Evolutionary conservation across 805 yeast genomes (phyloP), one percentile per base, ranked within the genome.

Genomic region (Saturnispora silvae): DNA sequence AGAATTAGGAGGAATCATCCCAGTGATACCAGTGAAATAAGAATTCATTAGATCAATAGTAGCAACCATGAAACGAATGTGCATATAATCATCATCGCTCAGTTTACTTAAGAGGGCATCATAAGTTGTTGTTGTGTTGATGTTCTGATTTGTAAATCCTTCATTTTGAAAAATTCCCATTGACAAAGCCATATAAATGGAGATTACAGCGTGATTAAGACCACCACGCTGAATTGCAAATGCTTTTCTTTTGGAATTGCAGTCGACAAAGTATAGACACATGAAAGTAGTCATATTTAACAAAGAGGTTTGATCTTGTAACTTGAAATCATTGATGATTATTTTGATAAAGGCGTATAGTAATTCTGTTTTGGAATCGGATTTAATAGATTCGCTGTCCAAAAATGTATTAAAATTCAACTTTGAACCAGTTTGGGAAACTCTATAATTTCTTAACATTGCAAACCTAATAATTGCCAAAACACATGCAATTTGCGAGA

Each of bases 1-100:
- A 8, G 43, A 35, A 27, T 31, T 27, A 14, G 25, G 19, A 20
- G 31, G 35, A 8, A 42, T 40, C 23, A 50, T 24, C 3, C 45
- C 41, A 6, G 55, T 54, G 3, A 41, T 33, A 19, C 57, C 52
- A 2, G 56, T 46, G 27, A 40, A 37, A 34, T 49, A 50, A 13
- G 51, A 25, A 17, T 44, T 40, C 4, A 50, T 40, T 41, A 53
- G 57, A 27, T 11, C 28, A 25, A 52, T 34, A 23, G 43, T 45
- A 33, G 40, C 36, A 6, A 52, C 38, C 15, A 43, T 25, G 5
- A 20, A 28, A 48, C 52, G 45, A 13, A 49, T 41, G 24, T 31
- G 38, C 22, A 40, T 20, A 47, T 48, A 47, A 19, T 53, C 56
- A 9, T 33, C 28, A 11, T 32, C 34, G 13, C 45, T 32, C 14